Base-by-base conservation (phyloP, 2,329 filamentous ascomycete genomes). In the Dichotomopilus funicola region DNA sequence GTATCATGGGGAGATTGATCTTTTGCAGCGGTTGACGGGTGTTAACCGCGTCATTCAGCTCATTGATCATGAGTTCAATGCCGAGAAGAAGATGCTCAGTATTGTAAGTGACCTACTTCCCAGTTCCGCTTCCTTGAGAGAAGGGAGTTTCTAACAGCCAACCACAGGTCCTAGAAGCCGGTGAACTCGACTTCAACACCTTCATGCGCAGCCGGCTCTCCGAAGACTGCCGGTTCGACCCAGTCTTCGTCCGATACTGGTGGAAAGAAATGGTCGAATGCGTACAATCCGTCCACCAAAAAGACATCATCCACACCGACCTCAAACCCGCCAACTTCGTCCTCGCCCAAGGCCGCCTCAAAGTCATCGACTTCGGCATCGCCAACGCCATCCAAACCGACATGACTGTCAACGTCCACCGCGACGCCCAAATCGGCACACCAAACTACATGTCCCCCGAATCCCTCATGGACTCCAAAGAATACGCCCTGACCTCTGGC, bases 211-310 rank as follows among this genome's bases (percentile, higher is more conserved):
- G 85, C 61, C 83, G 85, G 65, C 49, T 55, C 10, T 81, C 78
- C 0, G 86, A 91, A 58, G 82, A 87, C 53, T 82, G 88, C 41
- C 82, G 79, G 57, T 87, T 99, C 58, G 94, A 99, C 67, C 80
- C 89, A 1, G 88, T 87, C 52, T 96, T 97, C 70, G 90, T 94
- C 10, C 87, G 94, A n/a, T 95, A 89, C 72, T 96, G 96, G 76
- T 99, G 94, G 94, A 94, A 95, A 71, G 94, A 99, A 73, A 99
- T 99, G 94, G 85, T 99, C 13, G 91, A 96, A 70, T 97, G 94
- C 68, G 83, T 99, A 5, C 83, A 89, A 63, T 83, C 92, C 0
- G 91, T 99, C 1, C 94, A 99, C 68, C 82, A 87, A 10, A 80
- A 87, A 68, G 91, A 96, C 67, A 91, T 99, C 61, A 94, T 99